These are phyloP conservation scores for Kalmanozyma brasiliensis DNA, from an alignment of 1,284 basidiomycete species.

Conservation along the genomic window DNA sequence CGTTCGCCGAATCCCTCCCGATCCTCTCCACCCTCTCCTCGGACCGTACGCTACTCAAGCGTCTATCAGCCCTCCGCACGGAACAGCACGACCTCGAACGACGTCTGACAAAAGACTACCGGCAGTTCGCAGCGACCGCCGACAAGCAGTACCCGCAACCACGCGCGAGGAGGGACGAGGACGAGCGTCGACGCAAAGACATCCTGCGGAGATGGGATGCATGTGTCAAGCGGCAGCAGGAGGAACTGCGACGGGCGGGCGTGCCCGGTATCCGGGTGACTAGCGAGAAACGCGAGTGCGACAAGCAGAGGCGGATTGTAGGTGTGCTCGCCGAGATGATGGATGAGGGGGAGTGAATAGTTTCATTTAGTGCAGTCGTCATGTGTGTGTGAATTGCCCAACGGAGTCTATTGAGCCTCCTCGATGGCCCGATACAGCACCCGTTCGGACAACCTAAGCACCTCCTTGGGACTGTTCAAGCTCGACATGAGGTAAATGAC, in stretches of 20 bases:
- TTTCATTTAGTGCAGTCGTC: background rate
- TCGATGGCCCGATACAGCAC: conserved; percentile 20
- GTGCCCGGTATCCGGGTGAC: conserved; percentile 16
- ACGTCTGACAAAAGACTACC: conserved; percentile 20
- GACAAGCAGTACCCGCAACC: conserved; percentile 31
- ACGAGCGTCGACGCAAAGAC: conserved; percentile 9
- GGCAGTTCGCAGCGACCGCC: conserved; percentile 10
- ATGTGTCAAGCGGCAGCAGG: conserved; percentile 19
- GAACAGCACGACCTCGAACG: conserved; percentile 33
- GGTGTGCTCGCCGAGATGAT: conserved; percentile 33
- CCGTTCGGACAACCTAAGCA: conserved; percentile 60
- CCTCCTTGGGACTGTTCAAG: conserved; percentile 75
- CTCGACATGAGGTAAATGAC: conserved; percentile 95
- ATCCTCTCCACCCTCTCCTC: conserved; percentile 29
- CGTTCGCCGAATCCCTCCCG: conserved; percentile 30
- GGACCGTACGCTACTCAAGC: conserved; percentile 17
- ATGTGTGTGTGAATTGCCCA: background rate
- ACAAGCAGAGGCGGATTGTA: conserved; percentile 28
- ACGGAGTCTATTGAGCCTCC: background rate
- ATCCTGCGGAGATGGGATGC: conserved; percentile 31
- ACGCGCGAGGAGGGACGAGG: conserved; percentile 16
- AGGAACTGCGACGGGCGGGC: conserved; percentile 11
- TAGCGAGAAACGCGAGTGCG: conserved; percentile 10
- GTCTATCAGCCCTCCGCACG: conserved; percentile 8
- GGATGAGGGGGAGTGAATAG: conserved; percentile 10